Evolutionary conservation across 805 yeast genomes (phyloP).

Genomic region (Komagataella pastoris): DNA sequence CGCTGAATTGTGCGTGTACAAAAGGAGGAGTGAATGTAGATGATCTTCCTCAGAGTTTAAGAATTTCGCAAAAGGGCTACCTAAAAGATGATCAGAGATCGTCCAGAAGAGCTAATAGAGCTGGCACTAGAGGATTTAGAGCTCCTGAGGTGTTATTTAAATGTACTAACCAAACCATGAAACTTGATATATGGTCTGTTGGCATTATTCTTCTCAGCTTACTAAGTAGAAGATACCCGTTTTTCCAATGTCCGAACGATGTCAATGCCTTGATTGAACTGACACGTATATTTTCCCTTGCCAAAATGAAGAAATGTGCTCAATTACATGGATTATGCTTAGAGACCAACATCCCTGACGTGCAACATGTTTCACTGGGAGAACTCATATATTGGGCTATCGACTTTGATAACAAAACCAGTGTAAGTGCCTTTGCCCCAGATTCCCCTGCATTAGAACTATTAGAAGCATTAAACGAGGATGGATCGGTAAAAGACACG

Average conservation of each 20-base stretch:
- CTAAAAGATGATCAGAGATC: slow-evolving; percentile 82
- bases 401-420: slow-evolving; percentile 30
- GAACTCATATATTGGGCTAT: slow-evolving; percentile 30
- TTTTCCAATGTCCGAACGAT: slow-evolving; percentile 90
- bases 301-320: slow-evolving; percentile 64
- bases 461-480: slow-evolving; percentile 30
- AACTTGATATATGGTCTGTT: slow-evolving; percentile 86
- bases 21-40: slow-evolving; percentile 19
- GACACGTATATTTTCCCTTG: slow-evolving; percentile 66
- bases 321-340: slow-evolving; percentile 79
- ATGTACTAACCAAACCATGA: slow-evolving; percentile 71
- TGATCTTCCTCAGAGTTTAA: slow-evolving; percentile 21
- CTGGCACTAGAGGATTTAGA: slow-evolving; percentile 91
- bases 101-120: slow-evolving; percentile 88
- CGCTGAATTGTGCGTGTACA: slow-evolving; percentile 41
- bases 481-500: slow-evolving; percentile 23
- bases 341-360: slow-evolving; percentile 45
- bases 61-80: slow-evolving; percentile 42
- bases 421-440: slow-evolving; percentile 43
- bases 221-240: slow-evolving; percentile 72
- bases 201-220: slow-evolving; percentile 79
- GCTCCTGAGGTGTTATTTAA: slow-evolving; percentile 89
- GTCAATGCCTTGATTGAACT: slow-evolving; percentile 83
- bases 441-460: slow-evolving; percentile 67
- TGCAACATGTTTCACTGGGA: slow-evolving; percentile 21